phyloP scores from a whole-genome alignment of 1,284 basidiomycete genomes.

The Leccinum fuscescens region DNA sequence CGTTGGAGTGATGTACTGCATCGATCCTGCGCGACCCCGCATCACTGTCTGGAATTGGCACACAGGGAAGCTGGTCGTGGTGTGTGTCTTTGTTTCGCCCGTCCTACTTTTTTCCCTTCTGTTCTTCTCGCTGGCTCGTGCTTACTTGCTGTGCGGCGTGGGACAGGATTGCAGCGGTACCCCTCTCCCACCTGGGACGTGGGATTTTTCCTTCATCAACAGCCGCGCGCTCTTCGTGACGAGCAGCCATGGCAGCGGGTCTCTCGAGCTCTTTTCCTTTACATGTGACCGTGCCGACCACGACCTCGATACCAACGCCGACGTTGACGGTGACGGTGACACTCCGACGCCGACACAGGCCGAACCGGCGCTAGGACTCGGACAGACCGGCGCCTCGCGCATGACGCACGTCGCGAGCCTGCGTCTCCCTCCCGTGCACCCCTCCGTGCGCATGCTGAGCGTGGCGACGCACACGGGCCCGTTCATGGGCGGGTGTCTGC shows the following conservation, averaged over 20 bases:
- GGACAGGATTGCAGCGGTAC: constrained; percentile 26
- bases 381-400: background rate
- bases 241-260: constrained; percentile 29
- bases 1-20: constrained; percentile 45
- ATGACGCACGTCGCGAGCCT: constrained; percentile 34
- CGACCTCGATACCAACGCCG: background rate
- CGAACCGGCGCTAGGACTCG: background rate
- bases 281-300: constrained; percentile 12
- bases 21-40: constrained; percentile 32
- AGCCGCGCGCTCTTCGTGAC: constrained; percentile 46
- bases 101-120: background rate
- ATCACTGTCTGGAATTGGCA: constrained; percentile 58
- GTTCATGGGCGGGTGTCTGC: constrained; percentile 36
- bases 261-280: constrained; percentile 42
- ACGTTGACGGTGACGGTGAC: background rate
- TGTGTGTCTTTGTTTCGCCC: constrained; percentile 24
- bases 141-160: background rate
- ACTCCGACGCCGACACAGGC: background rate
- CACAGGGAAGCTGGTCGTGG: constrained; percentile 43
- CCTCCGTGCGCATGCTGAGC: constrained; percentile 14
- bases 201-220: constrained; percentile 50
- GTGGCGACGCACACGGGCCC: constrained; percentile 36
- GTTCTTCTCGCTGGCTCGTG: background rate
- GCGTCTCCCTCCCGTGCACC: constrained; percentile 32
- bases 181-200: constrained; percentile 30